These are phyloP conservation scores for Cylindrotheca fusiformis DNA, from an alignment of 108 stramenopile species.

Conservation along the genomic window DNA sequence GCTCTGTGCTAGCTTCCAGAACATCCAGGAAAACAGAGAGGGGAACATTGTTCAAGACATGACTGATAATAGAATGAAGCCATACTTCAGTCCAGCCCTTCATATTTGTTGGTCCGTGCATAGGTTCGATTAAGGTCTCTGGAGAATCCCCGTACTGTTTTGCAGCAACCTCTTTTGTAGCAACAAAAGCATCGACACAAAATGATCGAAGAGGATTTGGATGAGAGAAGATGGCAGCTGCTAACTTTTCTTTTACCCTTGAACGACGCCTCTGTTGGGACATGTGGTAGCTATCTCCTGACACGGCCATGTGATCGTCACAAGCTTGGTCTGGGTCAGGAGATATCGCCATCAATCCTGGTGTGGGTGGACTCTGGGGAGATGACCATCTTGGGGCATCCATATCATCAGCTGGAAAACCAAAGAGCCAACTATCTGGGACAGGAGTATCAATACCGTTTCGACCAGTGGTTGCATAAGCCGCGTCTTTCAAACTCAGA, in stretches of 20 bases:
- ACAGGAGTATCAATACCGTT: neutral
- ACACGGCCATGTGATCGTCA: too few species aligned
- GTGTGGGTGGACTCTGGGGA: constrained; percentile 10
- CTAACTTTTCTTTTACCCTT: constrained; percentile 59
- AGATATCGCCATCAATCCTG: constrained; percentile 47
- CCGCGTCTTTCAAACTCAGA: constrained; percentile 53
- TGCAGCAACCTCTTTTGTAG: constrained; percentile 48
- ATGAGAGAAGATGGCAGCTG: constrained; percentile 73
- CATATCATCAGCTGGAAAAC: constrained; percentile 5
- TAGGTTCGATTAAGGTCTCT: constrained; percentile 25
- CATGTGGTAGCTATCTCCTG: neutral
- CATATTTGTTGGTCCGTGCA: neutral
- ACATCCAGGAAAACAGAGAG: constrained; percentile 66
- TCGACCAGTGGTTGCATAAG: neutral
- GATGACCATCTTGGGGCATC: constrained; percentile 22
- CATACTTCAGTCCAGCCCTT: constrained; percentile 1
- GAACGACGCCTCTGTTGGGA: neutral
- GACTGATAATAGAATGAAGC: constrained; percentile 24
- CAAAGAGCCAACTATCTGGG: neutral
- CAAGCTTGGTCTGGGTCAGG: constrained; percentile 30
- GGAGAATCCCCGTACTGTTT: constrained; percentile 14
- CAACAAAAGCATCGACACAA: constrained; percentile 70
- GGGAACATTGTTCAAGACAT: constrained; percentile 54
- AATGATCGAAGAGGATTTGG: constrained; percentile 67
- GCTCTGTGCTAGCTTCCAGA: constrained; percentile 38